phyloP scores from a whole-genome alignment of 371 early-diverging fungal genomes.

The Smittium culicis region DNA sequence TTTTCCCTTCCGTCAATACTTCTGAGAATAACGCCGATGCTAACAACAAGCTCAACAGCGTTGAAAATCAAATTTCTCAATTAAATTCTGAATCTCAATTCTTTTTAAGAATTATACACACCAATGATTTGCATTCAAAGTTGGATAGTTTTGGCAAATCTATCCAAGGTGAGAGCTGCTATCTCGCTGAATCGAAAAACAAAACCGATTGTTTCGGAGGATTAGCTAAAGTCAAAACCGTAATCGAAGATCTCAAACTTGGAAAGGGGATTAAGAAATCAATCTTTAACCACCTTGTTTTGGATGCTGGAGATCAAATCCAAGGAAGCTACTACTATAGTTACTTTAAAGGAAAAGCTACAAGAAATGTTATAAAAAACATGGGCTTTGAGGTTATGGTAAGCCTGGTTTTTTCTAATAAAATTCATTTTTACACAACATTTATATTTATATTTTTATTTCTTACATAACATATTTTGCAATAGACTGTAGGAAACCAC shows the following conservation, averaged over 20 bases:
- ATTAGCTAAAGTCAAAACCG: slow-evolving; percentile 39
- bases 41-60: neutral
- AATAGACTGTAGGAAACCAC: slow-evolving; percentile 47
- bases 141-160: slow-evolving; percentile 38
- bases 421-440: neutral
- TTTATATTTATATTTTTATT: slow-evolving; percentile 1
- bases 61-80: neutral
- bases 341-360: slow-evolving; percentile 33
- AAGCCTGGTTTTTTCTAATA: neutral
- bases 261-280: slow-evolving; percentile 9
- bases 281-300: slow-evolving; percentile 28
- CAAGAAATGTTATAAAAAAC: slow-evolving; percentile 40
- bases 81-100: neutral
- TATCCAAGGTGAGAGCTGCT: slow-evolving; percentile 26
- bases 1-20: neutral
- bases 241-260: slow-evolving; percentile 32
- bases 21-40: neutral
- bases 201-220: slow-evolving; percentile 43
- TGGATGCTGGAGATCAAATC: slow-evolving; percentile 60
- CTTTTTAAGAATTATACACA: slow-evolving; percentile 37
- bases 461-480: neutral
- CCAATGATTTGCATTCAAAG: slow-evolving; percentile 52
- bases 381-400: slow-evolving; percentile 39
- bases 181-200: slow-evolving; percentile 31
- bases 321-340: slow-evolving; percentile 48